phyloP scores from a whole-genome alignment of 768 basidiomycete species.

The Scleroderma bovista region DNA sequence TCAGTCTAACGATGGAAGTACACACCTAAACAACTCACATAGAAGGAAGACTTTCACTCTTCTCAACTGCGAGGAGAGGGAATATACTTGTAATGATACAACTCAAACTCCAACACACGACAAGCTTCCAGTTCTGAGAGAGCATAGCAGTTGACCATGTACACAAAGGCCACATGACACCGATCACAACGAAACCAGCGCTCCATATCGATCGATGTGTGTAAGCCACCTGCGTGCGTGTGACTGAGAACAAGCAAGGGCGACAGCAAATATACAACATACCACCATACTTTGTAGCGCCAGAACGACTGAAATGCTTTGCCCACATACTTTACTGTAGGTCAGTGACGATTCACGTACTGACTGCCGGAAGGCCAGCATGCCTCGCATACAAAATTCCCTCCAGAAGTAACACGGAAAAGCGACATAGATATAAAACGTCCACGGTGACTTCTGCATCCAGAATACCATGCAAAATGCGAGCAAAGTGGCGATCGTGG shows the following conservation, averaged over 20 bases:
- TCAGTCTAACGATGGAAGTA: constrained; percentile 7
- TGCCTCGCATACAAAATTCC: constrained; percentile 36
- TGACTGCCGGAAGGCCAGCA: constrained; percentile 8
- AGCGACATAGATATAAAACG: constrained; percentile 67
- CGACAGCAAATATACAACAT: constrained; percentile 1
- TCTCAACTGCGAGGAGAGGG: constrained; percentile 68
- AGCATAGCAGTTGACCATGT: constrained; percentile 40
- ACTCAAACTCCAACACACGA: constrained; percentile 39
- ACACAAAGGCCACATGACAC: constrained; percentile 57
- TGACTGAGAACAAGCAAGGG: not conserved
- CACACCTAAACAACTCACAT: constrained; percentile 44
- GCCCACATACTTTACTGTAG: constrained; percentile 15
- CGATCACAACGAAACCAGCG: constrained; percentile 53
- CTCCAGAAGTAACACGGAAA: constrained; percentile 81
- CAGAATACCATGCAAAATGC: constrained; percentile 48
- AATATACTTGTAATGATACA: constrained; percentile 60
- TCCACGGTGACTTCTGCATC: constrained; percentile 61
- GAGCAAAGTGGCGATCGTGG: constrained; percentile 25
- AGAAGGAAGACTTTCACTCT: constrained; percentile 50
- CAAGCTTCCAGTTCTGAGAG: constrained; percentile 20
- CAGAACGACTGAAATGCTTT: constrained; percentile 30
- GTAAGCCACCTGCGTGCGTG: constrained; percentile 52
- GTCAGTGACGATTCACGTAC: constrained; percentile 21
- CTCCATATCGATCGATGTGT: constrained; percentile 70
- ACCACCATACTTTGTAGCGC: constrained; percentile 72